phyloP scores from a whole-genome alignment of 2,329 filamentous ascomycete genomes.

The Trichoderma afroharzianum region DNA sequence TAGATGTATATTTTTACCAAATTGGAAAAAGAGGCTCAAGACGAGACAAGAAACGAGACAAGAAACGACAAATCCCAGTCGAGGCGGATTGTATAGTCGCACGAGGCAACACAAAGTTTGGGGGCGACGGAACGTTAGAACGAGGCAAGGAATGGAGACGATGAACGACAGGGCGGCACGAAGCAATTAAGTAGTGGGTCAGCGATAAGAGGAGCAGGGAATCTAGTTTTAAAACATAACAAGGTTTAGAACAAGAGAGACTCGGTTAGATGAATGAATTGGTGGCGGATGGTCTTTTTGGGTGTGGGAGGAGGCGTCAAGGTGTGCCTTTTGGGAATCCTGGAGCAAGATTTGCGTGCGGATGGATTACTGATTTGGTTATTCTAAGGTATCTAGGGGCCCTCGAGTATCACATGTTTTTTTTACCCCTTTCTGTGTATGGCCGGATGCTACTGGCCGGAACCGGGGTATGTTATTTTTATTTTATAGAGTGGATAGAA shows the following conservation, averaged over 20 bases:
- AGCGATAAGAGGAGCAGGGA: background rate
- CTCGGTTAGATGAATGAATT: slow-evolving; percentile 4
- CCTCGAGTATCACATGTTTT: background rate
- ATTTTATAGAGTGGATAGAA: background rate
- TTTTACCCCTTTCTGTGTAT: background rate
- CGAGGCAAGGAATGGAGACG: background rate
- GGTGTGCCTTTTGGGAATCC: background rate
- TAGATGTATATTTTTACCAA: background rate
- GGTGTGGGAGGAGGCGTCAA: background rate
- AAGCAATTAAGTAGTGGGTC: background rate
- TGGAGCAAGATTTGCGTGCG: background rate
- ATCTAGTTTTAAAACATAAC: background rate
- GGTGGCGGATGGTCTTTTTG: background rate
- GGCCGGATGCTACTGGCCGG: background rate
- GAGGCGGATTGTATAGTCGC: background rate
- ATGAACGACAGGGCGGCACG: background rate
- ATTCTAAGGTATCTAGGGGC: background rate
- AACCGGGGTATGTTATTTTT: background rate
- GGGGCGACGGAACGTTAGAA: background rate
- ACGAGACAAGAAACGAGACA: background rate
- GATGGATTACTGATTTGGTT: background rate
- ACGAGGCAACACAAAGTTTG: background rate
- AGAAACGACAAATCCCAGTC: background rate
- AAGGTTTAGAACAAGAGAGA: background rate
- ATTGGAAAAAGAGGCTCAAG: background rate